Percentiles rank a stretch among this genome's conserved stretches.
These are phyloP conservation scores for Prunus yedoensis DNA, from an alignment of 331 rosid genomes.

Conservation along the genomic window DNA sequence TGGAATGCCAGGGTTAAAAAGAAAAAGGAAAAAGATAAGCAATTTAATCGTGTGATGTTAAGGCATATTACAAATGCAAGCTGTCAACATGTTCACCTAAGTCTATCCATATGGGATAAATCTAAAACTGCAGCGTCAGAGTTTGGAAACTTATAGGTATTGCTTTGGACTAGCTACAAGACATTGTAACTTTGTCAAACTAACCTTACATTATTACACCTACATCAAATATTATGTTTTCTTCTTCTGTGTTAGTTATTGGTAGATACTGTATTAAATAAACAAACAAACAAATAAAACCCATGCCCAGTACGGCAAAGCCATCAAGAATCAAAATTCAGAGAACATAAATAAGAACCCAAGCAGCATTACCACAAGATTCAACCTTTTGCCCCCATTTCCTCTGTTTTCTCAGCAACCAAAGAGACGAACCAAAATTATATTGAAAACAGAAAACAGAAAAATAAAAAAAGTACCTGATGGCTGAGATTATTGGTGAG, in stretches of 20 bases:
- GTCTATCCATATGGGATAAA: too few species aligned
- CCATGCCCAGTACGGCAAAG: not conserved
- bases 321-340: not conserved
- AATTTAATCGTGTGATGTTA: not conserved
- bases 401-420: not conserved
- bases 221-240: not conserved
- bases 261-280: not conserved
- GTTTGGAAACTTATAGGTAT: too few species aligned
- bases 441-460: not conserved
- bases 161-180: too few species aligned
- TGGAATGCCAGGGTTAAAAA: not conserved
- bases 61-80: not conserved
- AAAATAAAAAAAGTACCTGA: not conserved
- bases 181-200: not conserved
- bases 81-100: not conserved
- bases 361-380: not conserved
- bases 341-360: not conserved
- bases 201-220: not conserved
- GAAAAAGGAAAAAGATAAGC: not conserved
- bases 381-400: not conserved
- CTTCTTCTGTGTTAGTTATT: not conserved
- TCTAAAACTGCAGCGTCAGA: too few species aligned
- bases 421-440: not conserved
- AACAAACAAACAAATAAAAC: not conserved
- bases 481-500: slow-evolving; percentile 30